Evolutionary conservation across 352 stramenopile genomes (phyloP).

Genomic region (Phytopythium chamaehyphon): DNA sequence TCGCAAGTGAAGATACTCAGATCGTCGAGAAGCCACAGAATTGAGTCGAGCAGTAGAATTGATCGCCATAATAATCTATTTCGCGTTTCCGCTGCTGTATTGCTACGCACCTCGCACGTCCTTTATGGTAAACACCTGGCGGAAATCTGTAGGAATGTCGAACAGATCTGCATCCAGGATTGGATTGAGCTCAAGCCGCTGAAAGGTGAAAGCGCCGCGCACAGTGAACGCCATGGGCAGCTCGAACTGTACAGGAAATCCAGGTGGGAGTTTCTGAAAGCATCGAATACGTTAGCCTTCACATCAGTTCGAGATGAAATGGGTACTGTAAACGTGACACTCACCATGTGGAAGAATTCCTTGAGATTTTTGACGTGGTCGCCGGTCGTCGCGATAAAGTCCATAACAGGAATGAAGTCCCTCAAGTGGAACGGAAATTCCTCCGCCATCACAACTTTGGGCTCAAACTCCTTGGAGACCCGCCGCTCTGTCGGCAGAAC

Average conservation of each 20-base stretch:
- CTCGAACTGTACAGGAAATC: constrained; percentile 80
- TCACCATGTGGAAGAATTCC: constrained; percentile 84
- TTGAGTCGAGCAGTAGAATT: background rate
- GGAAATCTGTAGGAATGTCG: constrained; percentile 46
- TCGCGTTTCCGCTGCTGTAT: no score
- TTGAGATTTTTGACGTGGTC: constrained; percentile 76
- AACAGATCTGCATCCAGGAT: constrained; percentile 51
- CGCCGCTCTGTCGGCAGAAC: constrained; percentile 37
- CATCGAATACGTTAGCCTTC: no score
- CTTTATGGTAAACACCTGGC: constrained; percentile 51
- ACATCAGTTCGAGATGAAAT: background rate
- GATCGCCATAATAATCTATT: background rate
- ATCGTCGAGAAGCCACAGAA: background rate
- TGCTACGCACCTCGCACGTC: constrained; percentile 26
- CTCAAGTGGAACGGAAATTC: constrained; percentile 64
- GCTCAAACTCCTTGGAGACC: constrained; percentile 68
- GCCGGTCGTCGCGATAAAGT: constrained; percentile 71
- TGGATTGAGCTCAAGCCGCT: constrained; percentile 52
- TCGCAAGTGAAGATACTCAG: background rate
- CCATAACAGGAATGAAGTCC: constrained; percentile 73
- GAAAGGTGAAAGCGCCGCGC: constrained; percentile 78
- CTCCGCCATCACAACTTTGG: constrained; percentile 74
- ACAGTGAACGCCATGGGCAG: constrained; percentile 82
- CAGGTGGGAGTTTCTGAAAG: constrained; percentile 66
- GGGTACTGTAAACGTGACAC: constrained; percentile 2